Conservation (phyloP, 768 basidiomycete species). For the Termitomyces sp. region DNA sequence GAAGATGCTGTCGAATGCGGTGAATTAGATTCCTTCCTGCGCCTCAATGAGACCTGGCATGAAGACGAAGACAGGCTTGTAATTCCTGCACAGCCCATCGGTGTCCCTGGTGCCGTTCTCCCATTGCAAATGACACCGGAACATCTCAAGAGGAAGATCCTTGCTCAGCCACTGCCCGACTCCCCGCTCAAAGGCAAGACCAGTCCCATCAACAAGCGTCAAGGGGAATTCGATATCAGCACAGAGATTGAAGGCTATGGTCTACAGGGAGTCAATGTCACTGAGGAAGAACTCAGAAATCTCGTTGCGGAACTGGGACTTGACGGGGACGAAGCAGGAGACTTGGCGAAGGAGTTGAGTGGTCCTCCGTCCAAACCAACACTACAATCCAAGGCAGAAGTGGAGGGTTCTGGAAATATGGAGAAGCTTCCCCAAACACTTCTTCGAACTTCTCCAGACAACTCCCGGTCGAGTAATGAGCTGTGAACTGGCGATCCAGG, state of each 20-base stretch:
- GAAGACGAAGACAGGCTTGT: constrained; percentile 56
- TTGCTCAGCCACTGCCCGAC: constrained; percentile 30
- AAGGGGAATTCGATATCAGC: constrained; percentile 57
- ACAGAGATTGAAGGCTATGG: constrained; percentile 66
- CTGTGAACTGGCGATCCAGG: not conserved
- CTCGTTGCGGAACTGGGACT: constrained; percentile 74
- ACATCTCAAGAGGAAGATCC: constrained; percentile 53
- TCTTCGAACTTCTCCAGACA: not conserved
- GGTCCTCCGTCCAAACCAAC: constrained; percentile 12
- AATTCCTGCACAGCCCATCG: constrained; percentile 56
- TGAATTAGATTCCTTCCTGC: constrained; percentile 67
- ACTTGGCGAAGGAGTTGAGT: constrained; percentile 62
- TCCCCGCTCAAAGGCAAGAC: constrained; percentile 40
- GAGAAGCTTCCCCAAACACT: not conserved
- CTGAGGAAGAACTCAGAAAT: constrained; percentile 66
- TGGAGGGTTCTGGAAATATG: not conserved
- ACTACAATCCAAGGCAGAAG: not conserved
- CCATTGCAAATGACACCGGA: constrained; percentile 81
- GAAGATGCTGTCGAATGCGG: constrained; percentile 82
- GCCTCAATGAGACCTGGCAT: constrained; percentile 68
- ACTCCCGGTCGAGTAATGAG: not conserved
- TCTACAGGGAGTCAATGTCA: constrained; percentile 71
- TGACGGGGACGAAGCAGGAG: constrained; percentile 70
- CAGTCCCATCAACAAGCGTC: constrained; percentile 50
- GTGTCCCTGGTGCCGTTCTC: constrained; percentile 73